These are phyloP conservation scores for Raddia guianensis DNA, from an alignment of 176 grass and related monocot genomes.

Conservation along the genomic window DNA sequence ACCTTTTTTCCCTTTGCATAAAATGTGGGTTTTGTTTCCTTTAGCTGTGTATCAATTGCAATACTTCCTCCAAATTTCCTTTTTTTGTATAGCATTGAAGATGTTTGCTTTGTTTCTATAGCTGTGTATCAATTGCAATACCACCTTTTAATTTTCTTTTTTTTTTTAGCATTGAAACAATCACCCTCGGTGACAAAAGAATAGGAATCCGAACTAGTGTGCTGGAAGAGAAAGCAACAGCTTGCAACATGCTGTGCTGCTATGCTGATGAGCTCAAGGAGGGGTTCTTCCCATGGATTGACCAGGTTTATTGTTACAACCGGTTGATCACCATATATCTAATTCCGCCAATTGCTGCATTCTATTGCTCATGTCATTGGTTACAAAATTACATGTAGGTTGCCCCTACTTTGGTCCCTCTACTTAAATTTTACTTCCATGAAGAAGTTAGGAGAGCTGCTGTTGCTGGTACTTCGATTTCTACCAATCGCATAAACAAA, in stretches of 20 bases:
- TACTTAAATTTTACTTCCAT: slow-evolving; percentile 98
- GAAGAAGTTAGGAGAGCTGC: slow-evolving; percentile 99
- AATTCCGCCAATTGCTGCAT: not conserved
- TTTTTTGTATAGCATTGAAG: slow-evolving; percentile 67
- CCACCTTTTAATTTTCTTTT: slow-evolving; percentile 12
- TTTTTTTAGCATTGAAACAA: slow-evolving; percentile 82
- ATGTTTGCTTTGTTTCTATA: not conserved
- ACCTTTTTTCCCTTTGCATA: not conserved
- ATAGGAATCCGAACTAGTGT: slow-evolving; percentile 97
- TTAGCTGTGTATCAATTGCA: not conserved
- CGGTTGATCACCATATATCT: not conserved
- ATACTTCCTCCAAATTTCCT: not conserved
- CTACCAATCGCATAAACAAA: too few relatives aligned
- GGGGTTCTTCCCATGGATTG: slow-evolving; percentile 99
- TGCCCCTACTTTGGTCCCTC: slow-evolving; percentile 90
- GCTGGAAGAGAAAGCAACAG: slow-evolving; percentile 98
- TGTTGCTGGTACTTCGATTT: slow-evolving; percentile 72
- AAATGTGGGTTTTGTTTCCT: not conserved
- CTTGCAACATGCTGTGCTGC: slow-evolving; percentile 99
- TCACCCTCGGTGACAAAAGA: slow-evolving; percentile 94
- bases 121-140: not conserved
- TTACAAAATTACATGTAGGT: slow-evolving; percentile 59
- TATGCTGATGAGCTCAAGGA: slow-evolving; percentile 99
- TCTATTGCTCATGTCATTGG: slow-evolving; percentile 2
- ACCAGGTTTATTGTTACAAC: slow-evolving; percentile 69